phyloP scores from a whole-genome alignment of 1,139 yeast species.

The Taphrina confusa region DNA sequence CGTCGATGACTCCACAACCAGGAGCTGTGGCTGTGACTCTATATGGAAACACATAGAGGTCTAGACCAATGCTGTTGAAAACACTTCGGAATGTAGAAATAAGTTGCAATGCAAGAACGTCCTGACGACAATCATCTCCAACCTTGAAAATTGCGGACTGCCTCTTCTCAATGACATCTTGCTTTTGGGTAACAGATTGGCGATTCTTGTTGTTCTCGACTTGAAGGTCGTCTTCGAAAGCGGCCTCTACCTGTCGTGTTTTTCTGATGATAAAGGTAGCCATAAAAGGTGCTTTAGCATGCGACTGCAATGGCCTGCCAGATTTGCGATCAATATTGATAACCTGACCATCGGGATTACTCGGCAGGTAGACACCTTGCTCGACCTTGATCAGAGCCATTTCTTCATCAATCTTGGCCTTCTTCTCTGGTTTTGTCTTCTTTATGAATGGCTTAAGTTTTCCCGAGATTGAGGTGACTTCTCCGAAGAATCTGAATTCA shows the following conservation, averaged over 20 bases:
- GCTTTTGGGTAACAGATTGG: conserved; percentile 43
- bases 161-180: conserved; percentile 53
- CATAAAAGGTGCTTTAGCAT: conserved; percentile 98
- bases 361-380: conserved; percentile 88
- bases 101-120: conserved; percentile 87
- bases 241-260: conserved; percentile 48
- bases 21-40: conserved; percentile 98
- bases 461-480: conserved; percentile 90
- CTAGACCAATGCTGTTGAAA: conserved; percentile 85
- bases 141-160: conserved; percentile 97
- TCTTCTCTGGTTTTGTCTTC: conserved; percentile 93
- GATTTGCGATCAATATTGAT: conserved; percentile 88
- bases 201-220: conserved; percentile 51
- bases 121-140: conserved; percentile 99
- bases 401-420: conserved; percentile 93
- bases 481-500: conserved; percentile 87
- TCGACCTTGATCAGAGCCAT: conserved; percentile 77
- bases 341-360: conserved; percentile 94
- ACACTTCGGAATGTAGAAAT: conserved; percentile 88
- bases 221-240: conserved; percentile 28
- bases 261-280: conserved; percentile 84
- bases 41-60: conserved; percentile 86
- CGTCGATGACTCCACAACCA: conserved; percentile 98
- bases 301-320: conserved; percentile 96
- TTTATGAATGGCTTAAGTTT: conserved; percentile 90